Base-by-base conservation (phyloP, 768 basidiomycete genomes). In the Cystofilobasidium capitatum region DNA sequence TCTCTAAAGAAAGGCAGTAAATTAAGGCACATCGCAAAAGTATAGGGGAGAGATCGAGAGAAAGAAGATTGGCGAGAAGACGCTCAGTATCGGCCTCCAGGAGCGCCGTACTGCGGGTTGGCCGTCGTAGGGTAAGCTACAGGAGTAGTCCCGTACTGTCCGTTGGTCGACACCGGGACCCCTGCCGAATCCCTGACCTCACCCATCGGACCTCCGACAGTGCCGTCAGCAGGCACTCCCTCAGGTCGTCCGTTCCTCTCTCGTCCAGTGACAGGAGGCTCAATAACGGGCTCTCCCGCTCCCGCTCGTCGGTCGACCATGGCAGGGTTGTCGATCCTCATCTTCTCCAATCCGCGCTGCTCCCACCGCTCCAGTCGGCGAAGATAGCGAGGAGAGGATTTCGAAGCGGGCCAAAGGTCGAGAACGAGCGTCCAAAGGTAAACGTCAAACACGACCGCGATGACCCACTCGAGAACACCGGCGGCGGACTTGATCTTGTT, bases 351-450 rank as follows among this genome's bases (percentile, higher is more conserved):
- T 12, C 16, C 37, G 22, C 14, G 26, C 24, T 64, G 62, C 47
- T 69, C 68, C 26, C 42, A 47, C 29, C 55, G 39, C 29, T 63
- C 62, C 31, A 69, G 40, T 20, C 58, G 54, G 9, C 68, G 61
- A 2, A 69, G 62, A 47, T 62, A 69, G 1, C 61, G 62, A 16
- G 68, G 68, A 42, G 68, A 69, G 3, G 72, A 71, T 62, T 74
- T 72, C 49, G 16, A 29, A 10, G 77, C 75, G 17, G 78, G 78
- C 77, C 77, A 80, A 14, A 79, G 72, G 69, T 80, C 79, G 60
- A 76, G 72, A 44, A 73, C 72, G 64, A 80, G 73, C 12, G 77
- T 77, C 39, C 73, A 54, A 61, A 78, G 75, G 74, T 80, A 78
- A 63, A 74, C 75, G 62, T 69, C 66, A 10, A 77, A 69, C 62